Evolutionary conservation across 2,329 filamentous ascomycete species (phyloP).

Genomic region (Fragosphaeria purpurea): DNA sequence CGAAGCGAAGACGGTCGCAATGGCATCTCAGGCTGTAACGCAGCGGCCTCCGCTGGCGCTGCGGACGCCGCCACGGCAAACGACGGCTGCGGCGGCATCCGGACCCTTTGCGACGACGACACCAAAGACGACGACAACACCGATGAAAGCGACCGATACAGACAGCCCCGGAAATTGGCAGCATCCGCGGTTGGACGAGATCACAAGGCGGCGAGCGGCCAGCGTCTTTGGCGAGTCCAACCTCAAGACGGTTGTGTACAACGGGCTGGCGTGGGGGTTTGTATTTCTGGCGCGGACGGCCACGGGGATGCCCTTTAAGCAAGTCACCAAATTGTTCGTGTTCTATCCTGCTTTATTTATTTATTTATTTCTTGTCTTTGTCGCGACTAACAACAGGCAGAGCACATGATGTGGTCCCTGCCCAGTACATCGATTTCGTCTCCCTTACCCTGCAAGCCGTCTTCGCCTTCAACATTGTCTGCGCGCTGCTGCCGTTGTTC

Average conservation of each 20-base stretch:
- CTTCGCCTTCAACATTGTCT: constrained; percentile 59
- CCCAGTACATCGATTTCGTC: constrained; percentile 30
- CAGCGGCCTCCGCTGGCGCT: neutral
- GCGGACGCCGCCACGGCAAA: constrained; percentile 7
- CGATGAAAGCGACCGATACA: constrained; percentile 14
- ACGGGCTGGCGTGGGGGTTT: constrained; percentile 33
- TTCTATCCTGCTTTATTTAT: neutral
- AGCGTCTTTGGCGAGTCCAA: constrained; percentile 72
- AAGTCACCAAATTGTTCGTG: constrained; percentile 29
- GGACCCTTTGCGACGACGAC: neutral
- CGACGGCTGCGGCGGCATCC: neutral
- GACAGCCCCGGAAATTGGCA: constrained; percentile 74
- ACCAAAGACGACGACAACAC: neutral
- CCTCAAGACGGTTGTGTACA: constrained; percentile 58
- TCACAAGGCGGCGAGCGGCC: constrained; percentile 68
- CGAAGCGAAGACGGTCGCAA: neutral
- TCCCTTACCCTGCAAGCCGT: constrained; percentile 43
- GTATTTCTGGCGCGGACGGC: constrained; percentile 15
- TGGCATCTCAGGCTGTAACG: neutral
- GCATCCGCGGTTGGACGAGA: constrained; percentile 82
- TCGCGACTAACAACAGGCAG: constrained; percentile 16
- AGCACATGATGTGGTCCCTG: constrained; percentile 20
- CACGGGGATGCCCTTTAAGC: constrained; percentile 20
- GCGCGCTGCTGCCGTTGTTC: constrained; percentile 63
- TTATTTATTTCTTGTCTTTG: neutral